phyloP scores from a whole-genome alignment of 2,329 filamentous ascomycete species.

The Venturiaceae sp. region DNA sequence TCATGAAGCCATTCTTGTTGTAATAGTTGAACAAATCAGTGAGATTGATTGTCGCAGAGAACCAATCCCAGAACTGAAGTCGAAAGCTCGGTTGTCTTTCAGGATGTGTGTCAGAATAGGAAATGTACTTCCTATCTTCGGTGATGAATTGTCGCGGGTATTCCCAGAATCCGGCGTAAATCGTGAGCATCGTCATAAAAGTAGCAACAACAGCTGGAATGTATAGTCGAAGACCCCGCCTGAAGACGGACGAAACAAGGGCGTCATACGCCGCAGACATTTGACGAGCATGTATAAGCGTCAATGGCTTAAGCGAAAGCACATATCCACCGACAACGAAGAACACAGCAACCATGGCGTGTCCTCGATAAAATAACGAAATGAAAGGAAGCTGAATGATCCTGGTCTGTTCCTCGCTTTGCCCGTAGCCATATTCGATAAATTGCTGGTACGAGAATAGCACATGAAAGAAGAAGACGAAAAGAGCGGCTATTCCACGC shows the following conservation, averaged over 20 bases:
- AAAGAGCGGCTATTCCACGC: conserved; percentile 45
- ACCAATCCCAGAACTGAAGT: conserved; percentile 3
- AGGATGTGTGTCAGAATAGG: conserved; percentile 3
- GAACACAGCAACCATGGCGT: conserved; percentile 50
- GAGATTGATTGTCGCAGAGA: background rate
- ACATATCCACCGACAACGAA: conserved; percentile 55
- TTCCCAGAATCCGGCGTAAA: conserved; percentile 8
- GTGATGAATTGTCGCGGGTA: conserved; percentile 8
- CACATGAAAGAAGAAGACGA: conserved; percentile 49
- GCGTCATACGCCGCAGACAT: conserved; percentile 19
- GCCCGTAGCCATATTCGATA: conserved; percentile 27
- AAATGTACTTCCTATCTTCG: conserved; percentile 4
- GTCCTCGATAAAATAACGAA: conserved; percentile 44
- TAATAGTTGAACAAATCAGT: conserved; percentile 8
- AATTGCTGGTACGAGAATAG: conserved; percentile 33
- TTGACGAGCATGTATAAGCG: conserved; percentile 12
- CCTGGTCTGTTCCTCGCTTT: conserved; percentile 24
- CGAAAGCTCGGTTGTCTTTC: background rate
- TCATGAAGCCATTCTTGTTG: conserved; percentile 6
- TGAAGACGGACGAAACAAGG: conserved; percentile 12
- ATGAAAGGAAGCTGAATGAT: conserved; percentile 45
- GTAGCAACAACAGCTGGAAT: conserved; percentile 13
- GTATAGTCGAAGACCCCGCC: conserved; percentile 14
- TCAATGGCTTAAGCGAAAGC: conserved; percentile 34
- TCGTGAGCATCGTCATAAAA: conserved; percentile 11